phyloP scores from a whole-genome alignment of 768 basidiomycete species.

The Pleurotus sapidus region DNA sequence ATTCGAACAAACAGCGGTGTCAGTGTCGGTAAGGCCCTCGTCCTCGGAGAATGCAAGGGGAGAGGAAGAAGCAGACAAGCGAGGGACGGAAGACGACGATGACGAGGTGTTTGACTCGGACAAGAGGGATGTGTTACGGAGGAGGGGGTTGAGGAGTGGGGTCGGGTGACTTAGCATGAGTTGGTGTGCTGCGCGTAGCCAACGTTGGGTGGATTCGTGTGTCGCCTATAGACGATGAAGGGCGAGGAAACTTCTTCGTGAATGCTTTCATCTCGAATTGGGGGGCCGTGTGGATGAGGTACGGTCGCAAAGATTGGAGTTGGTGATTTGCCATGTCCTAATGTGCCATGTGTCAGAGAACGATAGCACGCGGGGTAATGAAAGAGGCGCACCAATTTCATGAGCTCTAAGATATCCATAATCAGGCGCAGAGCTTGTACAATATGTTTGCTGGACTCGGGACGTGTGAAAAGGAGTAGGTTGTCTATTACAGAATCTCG shows the following conservation, averaged over 20 bases:
- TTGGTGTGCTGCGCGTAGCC: slow-evolving; percentile 57
- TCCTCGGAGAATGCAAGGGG: neutral
- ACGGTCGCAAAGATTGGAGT: slow-evolving; percentile 89
- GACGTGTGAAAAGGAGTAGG: slow-evolving; percentile 72
- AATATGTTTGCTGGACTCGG: slow-evolving; percentile 56
- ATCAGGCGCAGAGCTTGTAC: slow-evolving; percentile 77
- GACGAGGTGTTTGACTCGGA: neutral
- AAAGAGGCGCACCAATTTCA: slow-evolving; percentile 78
- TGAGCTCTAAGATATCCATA: slow-evolving; percentile 88
- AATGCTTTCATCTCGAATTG: slow-evolving; percentile 80
- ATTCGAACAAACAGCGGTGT: neutral
- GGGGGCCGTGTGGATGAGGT: slow-evolving; percentile 75
- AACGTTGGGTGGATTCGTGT: slow-evolving; percentile 54
- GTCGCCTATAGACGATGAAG: slow-evolving; percentile 31
- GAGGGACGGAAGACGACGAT: neutral
- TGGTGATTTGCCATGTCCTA: slow-evolving; percentile 98
- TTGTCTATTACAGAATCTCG: slow-evolving; percentile 79
- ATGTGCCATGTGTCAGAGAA: slow-evolving; percentile 8
- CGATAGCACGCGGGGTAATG: slow-evolving; percentile 5
- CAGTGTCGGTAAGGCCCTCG: neutral
- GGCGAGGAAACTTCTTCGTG: slow-evolving; percentile 43
- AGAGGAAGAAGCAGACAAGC: neutral
- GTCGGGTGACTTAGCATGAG: slow-evolving; percentile 37
- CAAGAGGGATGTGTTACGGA: neutral
- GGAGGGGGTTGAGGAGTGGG: slow-evolving; percentile 38